Evolutionary conservation across 2,329 filamentous ascomycete genomes (phyloP), one percentile per base, ranked within the genome.

Genomic region (Myrmaecium sp.): DNA sequence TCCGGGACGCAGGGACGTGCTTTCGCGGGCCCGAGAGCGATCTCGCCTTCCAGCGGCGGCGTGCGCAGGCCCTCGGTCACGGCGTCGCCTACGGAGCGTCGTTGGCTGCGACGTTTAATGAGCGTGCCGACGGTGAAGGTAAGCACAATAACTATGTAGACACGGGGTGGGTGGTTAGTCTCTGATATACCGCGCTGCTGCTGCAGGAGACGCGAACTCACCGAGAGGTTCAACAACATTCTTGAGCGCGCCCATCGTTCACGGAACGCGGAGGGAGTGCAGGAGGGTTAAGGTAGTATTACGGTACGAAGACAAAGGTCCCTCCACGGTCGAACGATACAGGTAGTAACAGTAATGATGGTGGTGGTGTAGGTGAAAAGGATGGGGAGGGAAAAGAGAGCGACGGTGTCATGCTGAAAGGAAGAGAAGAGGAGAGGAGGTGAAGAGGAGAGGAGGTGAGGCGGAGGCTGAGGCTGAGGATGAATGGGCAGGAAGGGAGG

Each of bases 101-200:
- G 17, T n/a, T 17, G 11, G 13, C 23, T 23, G 18, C 32, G 34
- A 14, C 34, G 17, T 14, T 36, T 36, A 6, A 31, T 24, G n/a
- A 36, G 28, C 11, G 34, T 17, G 13, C 30, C 32, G 20, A 28
- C 22, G n/a, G 33, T 35, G 18, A 36, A 36, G 32, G 22, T 26
- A 8, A 35, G 28, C 5, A 27, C 28, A 10, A 36, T 26, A 13
- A 18, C 32, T 36, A 15, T n/a, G 14, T 17, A 4, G 6, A 23
- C 17, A 26, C 13, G 18, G 25, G 15, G 20, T n/a, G 5, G 10
- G 17, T 16, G 22, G 12, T 17, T 4, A 6, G 13, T 11, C n/a
- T n/a, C 5, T 16, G 14, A 14, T 17, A 11, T 23, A 19, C 19
- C 14, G 13, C 7, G 13, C 14, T 17, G 14, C 8, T 14, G 14